Conservation (phyloP, 2,329 filamentous ascomycete genomes). For the Zelopaecilomyces penicillatus region DNA sequence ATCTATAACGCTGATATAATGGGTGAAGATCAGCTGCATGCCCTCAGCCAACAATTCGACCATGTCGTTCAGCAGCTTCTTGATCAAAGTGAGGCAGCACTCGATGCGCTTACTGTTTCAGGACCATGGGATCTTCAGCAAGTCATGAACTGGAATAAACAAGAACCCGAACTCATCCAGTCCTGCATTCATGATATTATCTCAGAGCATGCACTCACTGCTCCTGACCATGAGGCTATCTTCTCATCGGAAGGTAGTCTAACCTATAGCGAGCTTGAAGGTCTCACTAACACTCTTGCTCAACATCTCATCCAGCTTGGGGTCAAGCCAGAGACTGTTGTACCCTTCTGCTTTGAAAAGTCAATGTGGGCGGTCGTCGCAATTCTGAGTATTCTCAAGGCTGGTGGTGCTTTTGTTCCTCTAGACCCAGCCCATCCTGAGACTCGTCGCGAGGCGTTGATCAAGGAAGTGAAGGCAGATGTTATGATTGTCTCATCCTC, state of each 20-base stretch:
- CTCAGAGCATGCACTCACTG: neutral
- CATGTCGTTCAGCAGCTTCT: slow-evolving; percentile 2
- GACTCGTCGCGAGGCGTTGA: neutral
- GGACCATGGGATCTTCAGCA: slow-evolving; percentile 2
- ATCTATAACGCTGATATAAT: neutral
- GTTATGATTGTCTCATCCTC: slow-evolving; percentile 7
- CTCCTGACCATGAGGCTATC: slow-evolving; percentile 4
- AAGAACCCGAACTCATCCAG: neutral
- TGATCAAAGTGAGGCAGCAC: neutral
- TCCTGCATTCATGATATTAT: slow-evolving; percentile 1
- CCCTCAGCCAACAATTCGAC: slow-evolving; percentile 2
- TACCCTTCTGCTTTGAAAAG: slow-evolving; percentile 12
- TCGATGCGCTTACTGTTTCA: neutral
- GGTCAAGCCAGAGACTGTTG: slow-evolving; percentile 15
- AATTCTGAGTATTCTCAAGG: slow-evolving; percentile 18
- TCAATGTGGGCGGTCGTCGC: slow-evolving; percentile 13
- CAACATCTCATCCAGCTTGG: slow-evolving; percentile 10
- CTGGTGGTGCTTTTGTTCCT: slow-evolving; percentile 18
- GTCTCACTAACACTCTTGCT: neutral
- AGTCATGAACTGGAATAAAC: neutral
- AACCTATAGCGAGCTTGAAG: slow-evolving; percentile 1
- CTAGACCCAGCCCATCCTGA: slow-evolving; percentile 15
- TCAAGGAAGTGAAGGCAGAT: slow-evolving; percentile 6
- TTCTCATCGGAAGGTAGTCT: slow-evolving; percentile 3
- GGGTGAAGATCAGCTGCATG: neutral